Evolutionary conservation across 345 rosid species (phyloP).

Genomic region (Eucalyptus regnans): DNA sequence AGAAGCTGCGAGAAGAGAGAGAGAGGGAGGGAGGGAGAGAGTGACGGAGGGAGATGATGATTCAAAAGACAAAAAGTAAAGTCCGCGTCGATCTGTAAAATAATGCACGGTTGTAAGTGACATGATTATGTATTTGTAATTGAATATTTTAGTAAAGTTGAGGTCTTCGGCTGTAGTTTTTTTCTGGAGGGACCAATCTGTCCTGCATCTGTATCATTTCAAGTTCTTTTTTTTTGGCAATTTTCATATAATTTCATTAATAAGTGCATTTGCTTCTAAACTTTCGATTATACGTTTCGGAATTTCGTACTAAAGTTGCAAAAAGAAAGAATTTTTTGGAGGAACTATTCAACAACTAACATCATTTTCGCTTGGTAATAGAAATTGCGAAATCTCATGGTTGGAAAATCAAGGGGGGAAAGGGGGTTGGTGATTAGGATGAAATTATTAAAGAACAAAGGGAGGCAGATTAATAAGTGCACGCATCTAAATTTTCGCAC

Average conservation of each 20-base stretch:
- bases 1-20: background rate
- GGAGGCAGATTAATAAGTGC: background rate
- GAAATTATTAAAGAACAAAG: background rate
- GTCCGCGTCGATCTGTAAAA: background rate
- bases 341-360: background rate
- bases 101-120: background rate
- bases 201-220: background rate
- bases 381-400: background rate
- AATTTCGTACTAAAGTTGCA: background rate
- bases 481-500: too few species aligned
- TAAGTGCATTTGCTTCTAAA: background rate
- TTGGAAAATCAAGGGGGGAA: background rate
- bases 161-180: background rate
- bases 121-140: background rate
- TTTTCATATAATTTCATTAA: background rate
- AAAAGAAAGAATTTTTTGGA: background rate
- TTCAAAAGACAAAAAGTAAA: background rate
- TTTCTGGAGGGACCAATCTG: background rate
- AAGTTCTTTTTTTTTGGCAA: background rate
- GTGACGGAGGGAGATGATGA: background rate
- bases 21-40: background rate
- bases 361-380: background rate
- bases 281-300: background rate
- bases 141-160: background rate
- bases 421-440: background rate